Conservation (phyloP, 495 filamentous ascomycete species). For the Stereocaulon alpinum region DNA sequence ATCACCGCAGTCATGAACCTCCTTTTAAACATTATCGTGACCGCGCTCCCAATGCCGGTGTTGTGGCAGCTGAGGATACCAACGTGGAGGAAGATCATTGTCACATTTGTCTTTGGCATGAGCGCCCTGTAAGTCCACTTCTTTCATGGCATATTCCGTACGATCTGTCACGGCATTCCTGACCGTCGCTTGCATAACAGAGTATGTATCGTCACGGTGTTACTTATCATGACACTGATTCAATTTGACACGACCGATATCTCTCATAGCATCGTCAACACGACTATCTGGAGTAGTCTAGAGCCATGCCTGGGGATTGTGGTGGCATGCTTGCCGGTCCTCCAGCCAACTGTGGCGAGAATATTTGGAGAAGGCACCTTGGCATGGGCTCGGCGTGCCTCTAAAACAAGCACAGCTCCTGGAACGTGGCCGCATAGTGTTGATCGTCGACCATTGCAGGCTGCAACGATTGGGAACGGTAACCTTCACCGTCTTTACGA, state of each 20-base stretch:
- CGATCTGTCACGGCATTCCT: background rate
- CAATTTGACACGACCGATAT: background rate
- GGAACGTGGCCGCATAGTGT: background rate
- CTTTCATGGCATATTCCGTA: too few relatives aligned
- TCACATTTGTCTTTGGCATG: constrained; percentile 17
- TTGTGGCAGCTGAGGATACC: constrained; percentile 20
- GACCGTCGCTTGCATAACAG: background rate
- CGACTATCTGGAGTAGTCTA: background rate
- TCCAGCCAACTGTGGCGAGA: background rate
- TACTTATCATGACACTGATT: background rate
- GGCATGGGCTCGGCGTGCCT: background rate
- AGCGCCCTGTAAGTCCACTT: constrained; percentile 10
- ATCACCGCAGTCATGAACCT: constrained; percentile 3
- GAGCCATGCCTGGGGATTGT: constrained; percentile 7
- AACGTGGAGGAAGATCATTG: constrained; percentile 14
- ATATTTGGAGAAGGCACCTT: background rate
- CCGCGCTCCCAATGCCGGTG: constrained; percentile 17
- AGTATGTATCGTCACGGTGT: background rate
- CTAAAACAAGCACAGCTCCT: background rate
- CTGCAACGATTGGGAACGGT: background rate
- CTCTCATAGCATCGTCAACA: background rate
- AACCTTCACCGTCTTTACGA: background rate
- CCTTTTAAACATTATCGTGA: constrained; percentile 12
- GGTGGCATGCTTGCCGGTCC: constrained; percentile 6
- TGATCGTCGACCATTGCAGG: background rate